These are phyloP conservation scores for Babesia bigemina DNA, from an alignment of 169 alveolate genomes.

Conservation along the genomic window DNA sequence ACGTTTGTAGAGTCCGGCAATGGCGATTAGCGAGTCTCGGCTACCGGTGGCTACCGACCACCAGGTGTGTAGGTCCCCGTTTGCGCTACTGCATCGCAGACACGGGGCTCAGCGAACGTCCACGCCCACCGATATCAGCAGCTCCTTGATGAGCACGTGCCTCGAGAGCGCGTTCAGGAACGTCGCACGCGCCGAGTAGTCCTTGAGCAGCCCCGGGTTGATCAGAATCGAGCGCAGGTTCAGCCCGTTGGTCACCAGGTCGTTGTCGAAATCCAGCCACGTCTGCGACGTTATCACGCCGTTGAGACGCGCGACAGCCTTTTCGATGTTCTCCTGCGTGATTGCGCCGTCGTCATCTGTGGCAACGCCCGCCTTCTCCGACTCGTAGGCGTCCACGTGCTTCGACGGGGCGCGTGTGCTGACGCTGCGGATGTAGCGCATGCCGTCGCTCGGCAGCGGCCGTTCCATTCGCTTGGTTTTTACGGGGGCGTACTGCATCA, in stretches of 20 bases:
- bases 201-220: conserved; percentile 49
- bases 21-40: too few species aligned
- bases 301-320: conserved; percentile 39
- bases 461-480: conserved; percentile 59
- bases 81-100: too few species aligned
- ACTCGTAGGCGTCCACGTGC: conserved; percentile 75
- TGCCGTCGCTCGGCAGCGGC: conserved; percentile 55
- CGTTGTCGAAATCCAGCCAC: conserved; percentile 65
- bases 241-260: conserved; percentile 50
- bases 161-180: conserved; percentile 44
- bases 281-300: conserved; percentile 37
- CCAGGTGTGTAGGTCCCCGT: too few species aligned
- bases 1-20: too few species aligned
- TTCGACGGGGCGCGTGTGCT: conserved; percentile 77
- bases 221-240: conserved; percentile 42
- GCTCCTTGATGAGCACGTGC: conserved; percentile 47
- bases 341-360: conserved; percentile 11
- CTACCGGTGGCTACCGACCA: too few species aligned
- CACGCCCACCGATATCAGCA: conserved; percentile 45
- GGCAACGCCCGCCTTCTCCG: conserved; percentile 28
- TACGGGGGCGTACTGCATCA: conserved; percentile 42
- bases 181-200: conserved; percentile 29
- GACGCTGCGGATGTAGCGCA: conserved; percentile 62
- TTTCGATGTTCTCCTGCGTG: conserved; percentile 33
- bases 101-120: conserved; percentile 37